Base-by-base conservation (phyloP, 2,329 filamentous ascomycete species). In the Colletotrichum sp. region DNA sequence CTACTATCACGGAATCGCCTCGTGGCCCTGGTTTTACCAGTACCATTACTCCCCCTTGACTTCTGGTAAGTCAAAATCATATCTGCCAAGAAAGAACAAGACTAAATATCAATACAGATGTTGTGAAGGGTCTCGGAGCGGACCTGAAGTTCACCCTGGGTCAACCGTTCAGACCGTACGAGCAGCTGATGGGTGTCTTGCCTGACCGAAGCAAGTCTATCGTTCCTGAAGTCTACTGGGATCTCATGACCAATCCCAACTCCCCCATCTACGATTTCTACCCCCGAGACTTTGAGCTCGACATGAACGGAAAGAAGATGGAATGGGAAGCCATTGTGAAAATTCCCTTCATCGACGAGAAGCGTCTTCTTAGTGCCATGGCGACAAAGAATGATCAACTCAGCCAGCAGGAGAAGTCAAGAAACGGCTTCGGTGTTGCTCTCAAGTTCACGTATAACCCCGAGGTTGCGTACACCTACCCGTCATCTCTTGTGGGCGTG, bases 271-370 rank as follows among this genome's bases (percentile, higher is more conserved):
- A 98, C 81, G 97, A 99, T 83, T 99, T 99, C 84, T 99, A 99
- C 81, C 97, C 97, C 4, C 92, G 96, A 80, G 97, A 99, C 81
- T 99, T 99, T 81, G 95, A 98, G 79, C 89, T 99, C 55, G 98
- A 99, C 83, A 99, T 99, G 97, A 99, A 99, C 80, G 98, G 97
- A 76, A 99, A 99, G 88, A 99, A 98, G 87, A 98, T 98, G 94
- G 98, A 99, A 78, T 99, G 97, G 97, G 97, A 99, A 83, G 97
- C 97, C 32, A 96, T 99, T 49, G 96, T 99, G 78, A 99, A 99
- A 85, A 99, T 99, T 81, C 97, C 97, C 0, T 99, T 99, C 85
- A 99, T 99, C 78, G 95, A 99, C 75, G 96, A 99, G 84, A 92
- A 94, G 80, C 92, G 97, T 30, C 88, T 99, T 4, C 89, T 99